These are phyloP conservation scores for Kwoniella dejecticola DNA, from an alignment of 768 basidiomycete species.

Conservation along the genomic window DNA sequence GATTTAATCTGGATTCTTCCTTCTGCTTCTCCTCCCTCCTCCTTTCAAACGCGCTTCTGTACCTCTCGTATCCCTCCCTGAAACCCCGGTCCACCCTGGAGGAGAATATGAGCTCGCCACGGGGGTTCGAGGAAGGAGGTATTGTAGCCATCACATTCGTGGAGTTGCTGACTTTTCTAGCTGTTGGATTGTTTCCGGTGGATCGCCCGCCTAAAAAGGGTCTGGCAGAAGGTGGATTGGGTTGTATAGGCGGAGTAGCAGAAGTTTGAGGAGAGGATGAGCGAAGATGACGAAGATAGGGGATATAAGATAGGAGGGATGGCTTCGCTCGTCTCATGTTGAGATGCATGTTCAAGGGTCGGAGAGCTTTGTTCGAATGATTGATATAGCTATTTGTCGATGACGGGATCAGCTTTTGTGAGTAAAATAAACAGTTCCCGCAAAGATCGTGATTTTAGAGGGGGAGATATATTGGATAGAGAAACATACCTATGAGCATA, in stretches of 20 bases:
- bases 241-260: conserved; percentile 54
- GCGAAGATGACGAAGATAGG: conserved; percentile 16
- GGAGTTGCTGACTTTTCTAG: conserved; percentile 49
- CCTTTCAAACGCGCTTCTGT: conserved; percentile 82
- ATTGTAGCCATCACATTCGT: conserved; percentile 69
- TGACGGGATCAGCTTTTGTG: no score
- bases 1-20: conserved; percentile 25
- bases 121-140: conserved; percentile 82
- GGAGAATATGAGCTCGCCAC: conserved; percentile 95
- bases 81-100: conserved; percentile 79
- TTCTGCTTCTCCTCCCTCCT: conserved; percentile 63
- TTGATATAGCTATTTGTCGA: conserved; percentile 99
- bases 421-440: no score
- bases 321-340: conserved; percentile 75
- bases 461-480: no score
- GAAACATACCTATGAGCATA: conserved; percentile 90
- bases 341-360: conserved; percentile 94
- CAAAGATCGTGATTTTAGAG: neutral
- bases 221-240: conserved; percentile 63
- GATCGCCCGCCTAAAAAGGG: conserved; percentile 8
- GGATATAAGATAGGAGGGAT: conserved; percentile 27
- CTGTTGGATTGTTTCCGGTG: conserved; percentile 25
- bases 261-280: conserved; percentile 7
- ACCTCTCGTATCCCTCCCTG: conserved; percentile 88
- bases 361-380: conserved; percentile 86